Percentiles rank a stretch among this genome's conserved stretches.
These are phyloP conservation scores for Calonectria leucothoes DNA, from an alignment of 2,329 filamentous ascomycete genomes.

Conservation along the genomic window DNA sequence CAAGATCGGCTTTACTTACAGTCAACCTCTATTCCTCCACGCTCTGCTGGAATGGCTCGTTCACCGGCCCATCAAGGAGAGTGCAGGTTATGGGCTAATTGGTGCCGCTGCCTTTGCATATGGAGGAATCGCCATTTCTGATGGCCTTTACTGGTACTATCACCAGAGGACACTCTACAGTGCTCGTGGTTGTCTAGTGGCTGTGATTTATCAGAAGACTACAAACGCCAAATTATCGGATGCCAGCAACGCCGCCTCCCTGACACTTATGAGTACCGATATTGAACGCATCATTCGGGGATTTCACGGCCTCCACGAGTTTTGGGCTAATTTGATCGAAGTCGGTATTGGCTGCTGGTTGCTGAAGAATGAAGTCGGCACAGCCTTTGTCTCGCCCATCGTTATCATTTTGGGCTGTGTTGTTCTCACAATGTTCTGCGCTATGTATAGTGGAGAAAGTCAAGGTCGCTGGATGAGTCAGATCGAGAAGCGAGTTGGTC, in stretches of 20 bases:
- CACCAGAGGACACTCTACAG: background rate
- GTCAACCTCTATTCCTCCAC: conserved; percentile 37
- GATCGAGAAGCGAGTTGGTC: conserved; percentile 44
- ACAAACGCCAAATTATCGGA: conserved; percentile 2
- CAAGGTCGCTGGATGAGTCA: conserved; percentile 48
- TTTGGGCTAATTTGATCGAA: conserved; percentile 52
- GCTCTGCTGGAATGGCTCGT: conserved; percentile 20
- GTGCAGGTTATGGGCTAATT: conserved; percentile 33
- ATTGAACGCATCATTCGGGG: conserved; percentile 50
- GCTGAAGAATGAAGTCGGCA: conserved; percentile 56
- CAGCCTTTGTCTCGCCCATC: conserved; percentile 59
- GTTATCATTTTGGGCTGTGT: conserved; percentile 43
- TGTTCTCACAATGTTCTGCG: background rate
- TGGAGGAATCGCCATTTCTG: conserved; percentile 47
- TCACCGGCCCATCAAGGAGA: background rate
- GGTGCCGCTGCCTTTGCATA: conserved; percentile 34
- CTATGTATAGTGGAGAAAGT: conserved; percentile 1
- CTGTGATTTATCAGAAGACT: background rate
- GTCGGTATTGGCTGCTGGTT: conserved; percentile 56
- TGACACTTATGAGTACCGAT: conserved; percentile 59
- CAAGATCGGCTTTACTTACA: conserved; percentile 35
- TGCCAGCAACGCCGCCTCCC: conserved; percentile 37
- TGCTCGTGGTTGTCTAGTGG: background rate
- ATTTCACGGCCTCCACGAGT: conserved; percentile 43
- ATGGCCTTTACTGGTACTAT: conserved; percentile 14